These are phyloP conservation scores for Lentinula sp. DNA, from an alignment of 768 basidiomycete species.

Conservation along the genomic window DNA sequence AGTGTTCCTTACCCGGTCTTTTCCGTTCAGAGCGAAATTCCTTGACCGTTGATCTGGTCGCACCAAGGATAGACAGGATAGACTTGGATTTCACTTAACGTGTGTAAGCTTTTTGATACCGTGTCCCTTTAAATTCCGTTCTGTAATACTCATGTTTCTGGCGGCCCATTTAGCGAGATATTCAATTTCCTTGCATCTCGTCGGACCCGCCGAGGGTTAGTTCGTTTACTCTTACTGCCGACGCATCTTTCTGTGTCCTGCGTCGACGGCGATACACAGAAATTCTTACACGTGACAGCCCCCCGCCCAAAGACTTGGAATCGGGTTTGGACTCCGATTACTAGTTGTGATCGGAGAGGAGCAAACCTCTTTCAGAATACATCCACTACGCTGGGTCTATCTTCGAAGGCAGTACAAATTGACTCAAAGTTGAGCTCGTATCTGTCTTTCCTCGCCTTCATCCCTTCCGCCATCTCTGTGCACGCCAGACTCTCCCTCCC, in stretches of 20 bases:
- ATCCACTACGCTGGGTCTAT: constrained; percentile 1
- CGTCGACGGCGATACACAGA: not conserved
- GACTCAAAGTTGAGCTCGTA: not conserved
- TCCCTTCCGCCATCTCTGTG: not conserved
- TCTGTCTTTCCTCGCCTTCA: not conserved
- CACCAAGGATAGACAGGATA: not conserved
- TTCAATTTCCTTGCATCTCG: not conserved
- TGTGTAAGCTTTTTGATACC: not conserved
- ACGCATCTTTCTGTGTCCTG: not conserved
- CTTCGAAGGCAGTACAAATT: not conserved
- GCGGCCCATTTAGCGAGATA: not conserved
- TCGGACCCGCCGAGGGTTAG: no score
- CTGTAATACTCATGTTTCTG: not conserved
- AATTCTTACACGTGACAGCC: not conserved
- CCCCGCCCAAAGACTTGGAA: not conserved
- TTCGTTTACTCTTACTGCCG: not conserved
- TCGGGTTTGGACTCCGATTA: not conserved
- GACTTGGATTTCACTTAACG: no score
- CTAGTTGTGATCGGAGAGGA: not conserved
- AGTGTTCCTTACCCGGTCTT: not conserved
- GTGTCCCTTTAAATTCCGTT: not conserved
- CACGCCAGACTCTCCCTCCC: not conserved
- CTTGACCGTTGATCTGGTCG: not conserved
- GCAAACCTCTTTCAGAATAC: not conserved
- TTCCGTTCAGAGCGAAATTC: not conserved